Conservation (phyloP, 306 rosid genomes). For the Citrullus colocynthis region DNA sequence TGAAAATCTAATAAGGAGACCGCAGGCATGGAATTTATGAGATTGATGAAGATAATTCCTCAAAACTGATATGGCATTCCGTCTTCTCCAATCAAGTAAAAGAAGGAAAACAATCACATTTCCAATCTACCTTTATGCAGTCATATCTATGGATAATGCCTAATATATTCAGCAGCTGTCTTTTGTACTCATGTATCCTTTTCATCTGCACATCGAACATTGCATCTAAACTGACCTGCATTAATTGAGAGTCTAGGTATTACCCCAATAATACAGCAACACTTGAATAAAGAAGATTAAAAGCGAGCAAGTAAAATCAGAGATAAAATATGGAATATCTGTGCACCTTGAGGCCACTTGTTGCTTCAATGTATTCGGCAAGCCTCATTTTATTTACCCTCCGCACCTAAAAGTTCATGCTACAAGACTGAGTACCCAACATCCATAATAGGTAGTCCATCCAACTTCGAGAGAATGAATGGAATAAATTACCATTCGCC, state of each 20-base stretch:
- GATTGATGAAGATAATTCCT: not conserved
- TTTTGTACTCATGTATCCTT: slow-evolving; percentile 71
- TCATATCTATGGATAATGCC: slow-evolving; percentile 68
- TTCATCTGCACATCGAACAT: slow-evolving; percentile 77
- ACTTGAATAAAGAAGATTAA: not conserved
- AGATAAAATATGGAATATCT: not conserved
- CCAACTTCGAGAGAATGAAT: not conserved
- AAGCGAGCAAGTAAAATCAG: not conserved
- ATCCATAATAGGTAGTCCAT: not conserved
- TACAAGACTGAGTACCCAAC: not conserved
- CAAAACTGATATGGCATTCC: not conserved
- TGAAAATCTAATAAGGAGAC: not conserved
- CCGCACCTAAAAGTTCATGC: slow-evolving; percentile 37
- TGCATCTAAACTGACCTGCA: slow-evolving; percentile 70
- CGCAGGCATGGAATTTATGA: not conserved
- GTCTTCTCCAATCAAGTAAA: not conserved
- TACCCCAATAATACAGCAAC: slow-evolving; percentile 7
- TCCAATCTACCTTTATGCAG: slow-evolving; percentile 48
- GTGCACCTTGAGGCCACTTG: slow-evolving; percentile 58
- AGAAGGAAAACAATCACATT: not conserved
- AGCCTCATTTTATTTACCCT: slow-evolving; percentile 62
- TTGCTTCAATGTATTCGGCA: slow-evolving; percentile 60
- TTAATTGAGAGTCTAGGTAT: slow-evolving; percentile 6
- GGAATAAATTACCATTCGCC: slow-evolving; percentile 43
- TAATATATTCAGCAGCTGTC: slow-evolving; percentile 61